Conservation (phyloP, 2,329 filamentous ascomycete genomes). For the Xylariales sp. region DNA sequence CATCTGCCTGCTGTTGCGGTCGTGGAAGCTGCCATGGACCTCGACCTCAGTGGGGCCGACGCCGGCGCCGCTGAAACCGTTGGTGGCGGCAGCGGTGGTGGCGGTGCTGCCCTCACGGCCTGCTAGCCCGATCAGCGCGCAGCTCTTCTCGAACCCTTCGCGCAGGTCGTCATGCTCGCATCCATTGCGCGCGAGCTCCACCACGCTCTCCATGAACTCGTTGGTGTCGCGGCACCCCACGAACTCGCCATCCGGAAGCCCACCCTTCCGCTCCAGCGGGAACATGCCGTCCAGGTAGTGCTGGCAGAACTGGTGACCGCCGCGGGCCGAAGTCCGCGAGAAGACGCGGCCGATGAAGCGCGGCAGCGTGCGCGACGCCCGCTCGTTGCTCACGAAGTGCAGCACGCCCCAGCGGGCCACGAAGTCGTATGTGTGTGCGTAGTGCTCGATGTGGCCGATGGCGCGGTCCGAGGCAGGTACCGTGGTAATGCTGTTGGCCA, state of each 20-base stretch:
- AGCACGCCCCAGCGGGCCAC: slow-evolving; percentile 72
- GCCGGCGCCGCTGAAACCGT: slow-evolving; percentile 11
- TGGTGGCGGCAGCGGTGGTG: no score
- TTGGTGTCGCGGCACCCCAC: slow-evolving; percentile 42
- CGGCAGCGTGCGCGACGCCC: slow-evolving; percentile 42
- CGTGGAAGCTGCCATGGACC: slow-evolving; percentile 28
- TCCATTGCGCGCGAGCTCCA: slow-evolving; percentile 40
- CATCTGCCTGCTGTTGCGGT: no score
- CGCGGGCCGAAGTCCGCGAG: slow-evolving; percentile 41
- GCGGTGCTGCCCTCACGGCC: slow-evolving; percentile 11
- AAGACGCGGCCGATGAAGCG: slow-evolving; percentile 62
- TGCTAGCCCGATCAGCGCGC: slow-evolving; percentile 30
- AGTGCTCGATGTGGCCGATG: slow-evolving; percentile 75
- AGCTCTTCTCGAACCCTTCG: slow-evolving; percentile 44
- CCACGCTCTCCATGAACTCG: slow-evolving; percentile 57
- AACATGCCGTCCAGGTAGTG: slow-evolving; percentile 62
- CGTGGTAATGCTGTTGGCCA: slow-evolving; percentile 10
- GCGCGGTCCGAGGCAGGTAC: slow-evolving; percentile 38
- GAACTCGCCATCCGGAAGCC: slow-evolving; percentile 35
- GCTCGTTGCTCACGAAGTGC: slow-evolving; percentile 53
- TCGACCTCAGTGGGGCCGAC: slow-evolving; percentile 24
- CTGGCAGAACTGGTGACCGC: slow-evolving; percentile 56
- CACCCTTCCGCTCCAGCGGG: slow-evolving; percentile 39
- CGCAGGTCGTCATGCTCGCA: slow-evolving; percentile 38
- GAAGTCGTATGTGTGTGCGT: slow-evolving; percentile 69